These are phyloP conservation scores for Mentha longifolia DNA, from an alignment of 257 asterid genomes.

Conservation along the genomic window DNA sequence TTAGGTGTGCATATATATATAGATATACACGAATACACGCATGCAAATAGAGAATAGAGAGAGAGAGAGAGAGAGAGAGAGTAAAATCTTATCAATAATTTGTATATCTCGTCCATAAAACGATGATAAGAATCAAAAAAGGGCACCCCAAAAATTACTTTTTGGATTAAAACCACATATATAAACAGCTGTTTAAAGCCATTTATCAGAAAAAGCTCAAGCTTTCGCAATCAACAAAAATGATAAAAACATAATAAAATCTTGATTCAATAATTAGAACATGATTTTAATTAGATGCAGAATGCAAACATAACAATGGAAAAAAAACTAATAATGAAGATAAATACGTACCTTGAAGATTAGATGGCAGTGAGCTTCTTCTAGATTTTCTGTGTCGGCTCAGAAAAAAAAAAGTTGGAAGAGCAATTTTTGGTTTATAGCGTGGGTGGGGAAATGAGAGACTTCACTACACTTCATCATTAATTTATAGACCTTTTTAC, in stretches of 20 bases:
- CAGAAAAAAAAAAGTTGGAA: background rate
- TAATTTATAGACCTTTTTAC: background rate
- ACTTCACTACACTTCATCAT: background rate
- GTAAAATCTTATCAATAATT: background rate
- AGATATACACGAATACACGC: background rate
- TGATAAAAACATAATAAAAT: too few relatives aligned
- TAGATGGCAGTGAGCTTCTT: slow-evolving; percentile 7
- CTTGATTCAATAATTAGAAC: too few relatives aligned
- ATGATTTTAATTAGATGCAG: background rate
- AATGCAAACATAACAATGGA: background rate
- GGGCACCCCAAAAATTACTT: background rate
- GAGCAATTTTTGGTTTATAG: slow-evolving; percentile 2
- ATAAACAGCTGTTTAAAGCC: background rate
- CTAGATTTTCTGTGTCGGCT: slow-evolving; percentile 20
- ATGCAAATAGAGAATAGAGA: background rate
- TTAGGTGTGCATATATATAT: too few relatives aligned
- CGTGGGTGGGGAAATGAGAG: slow-evolving; percentile 12
- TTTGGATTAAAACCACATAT: background rate
- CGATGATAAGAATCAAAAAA: background rate
- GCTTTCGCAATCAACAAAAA: background rate
- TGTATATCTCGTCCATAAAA: background rate
- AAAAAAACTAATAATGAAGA: background rate
- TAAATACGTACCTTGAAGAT: background rate
- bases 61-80: slow-evolving; percentile 6
- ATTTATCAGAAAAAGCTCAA: background rate